Evolutionary conservation across 768 basidiomycete genomes (phyloP), one percentile per base, ranked within the genome.

Genomic region (Collybiopsis confluens): DNA sequence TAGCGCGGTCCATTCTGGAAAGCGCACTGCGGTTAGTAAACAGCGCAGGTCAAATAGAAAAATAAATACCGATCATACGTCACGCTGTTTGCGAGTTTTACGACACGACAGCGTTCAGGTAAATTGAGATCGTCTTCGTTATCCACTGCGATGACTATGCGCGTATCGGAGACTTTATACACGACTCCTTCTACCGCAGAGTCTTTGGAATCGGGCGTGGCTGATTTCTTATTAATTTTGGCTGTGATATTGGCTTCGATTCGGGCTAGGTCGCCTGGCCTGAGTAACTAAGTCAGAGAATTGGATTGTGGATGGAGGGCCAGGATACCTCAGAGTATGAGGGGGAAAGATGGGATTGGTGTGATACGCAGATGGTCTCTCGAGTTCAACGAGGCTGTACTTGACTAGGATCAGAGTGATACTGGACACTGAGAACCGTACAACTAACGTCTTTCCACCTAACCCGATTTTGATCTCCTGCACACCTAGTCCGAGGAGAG

Each of bases 11-110:
- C 93, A 98, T 97, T 58, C 93, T 92, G 53, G 9, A 44, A 18
- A 33, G 27, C n/a, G n/a, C n/a, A n/a, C n/a, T n/a, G n/a, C n/a
- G n/a, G n/a, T n/a, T n/a, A n/a, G n/a, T n/a, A n/a, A n/a, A n/a
- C n/a, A n/a, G n/a, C n/a, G n/a, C n/a, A n/a, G n/a, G n/a, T n/a
- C n/a, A n/a, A n/a, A n/a, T n/a, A n/a, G n/a, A 23, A 1, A 15
- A 3, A 43, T 18, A 24, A 35, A 40, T 64, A 83, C 90, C 94
- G 79, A 61, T 94, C 92, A 65, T 90, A 94, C 0, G 95, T 98
- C 15, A 91, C 84, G 52, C 86, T 92, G 61, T 98, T 98, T 11
- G 93, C 93, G 2, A 96, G 75, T 64, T 98, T 98, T 48, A 98
- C 65, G 47, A 94, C 71, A 16, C 90, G 77, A 68, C 92, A 91